These are phyloP conservation scores for Scedosporium minutisporum DNA, from an alignment of 2,329 filamentous ascomycete genomes.

Conservation along the genomic window DNA sequence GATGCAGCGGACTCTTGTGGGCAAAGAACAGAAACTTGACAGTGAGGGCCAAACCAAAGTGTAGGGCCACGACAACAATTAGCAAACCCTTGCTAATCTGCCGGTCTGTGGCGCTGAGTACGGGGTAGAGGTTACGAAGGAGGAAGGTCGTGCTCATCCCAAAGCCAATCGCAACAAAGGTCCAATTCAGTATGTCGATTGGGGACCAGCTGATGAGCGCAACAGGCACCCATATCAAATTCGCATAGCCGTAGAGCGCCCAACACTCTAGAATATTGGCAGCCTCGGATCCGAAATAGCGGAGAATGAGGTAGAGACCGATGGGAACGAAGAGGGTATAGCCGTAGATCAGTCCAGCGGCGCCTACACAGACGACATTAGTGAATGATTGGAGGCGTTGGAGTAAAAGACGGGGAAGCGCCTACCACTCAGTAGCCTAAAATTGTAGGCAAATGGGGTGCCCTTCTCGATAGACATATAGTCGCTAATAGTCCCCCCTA, in stretches of 20 bases:
- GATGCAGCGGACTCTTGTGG: slow-evolving; percentile 49
- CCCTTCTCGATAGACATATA: slow-evolving; percentile 64
- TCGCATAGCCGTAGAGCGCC: slow-evolving; percentile 91
- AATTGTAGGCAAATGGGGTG: slow-evolving; percentile 81
- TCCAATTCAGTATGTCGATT: slow-evolving; percentile 79
- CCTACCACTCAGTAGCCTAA: slow-evolving; percentile 72
- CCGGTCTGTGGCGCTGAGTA: slow-evolving; percentile 83
- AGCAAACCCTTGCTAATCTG: slow-evolving; percentile 85
- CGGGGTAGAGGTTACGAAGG: slow-evolving; percentile 78
- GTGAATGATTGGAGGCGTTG: neutral
- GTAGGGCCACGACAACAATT: slow-evolving; percentile 71
- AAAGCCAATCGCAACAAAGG: slow-evolving; percentile 82
- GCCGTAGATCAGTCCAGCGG: slow-evolving; percentile 87
- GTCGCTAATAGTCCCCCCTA: slow-evolving; percentile 90
- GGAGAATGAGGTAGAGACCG: slow-evolving; percentile 75
- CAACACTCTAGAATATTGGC: slow-evolving; percentile 92
- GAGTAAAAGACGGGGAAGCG: slow-evolving; percentile 7
- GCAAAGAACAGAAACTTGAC: slow-evolving; percentile 98
- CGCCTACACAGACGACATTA: slow-evolving; percentile 38
- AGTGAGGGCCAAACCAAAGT: slow-evolving; percentile 81
- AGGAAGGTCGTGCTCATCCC: slow-evolving; percentile 75
- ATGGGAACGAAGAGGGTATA: slow-evolving; percentile 85
- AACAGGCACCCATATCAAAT: slow-evolving; percentile 94
- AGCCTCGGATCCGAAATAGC: slow-evolving; percentile 90
- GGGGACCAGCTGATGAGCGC: slow-evolving; percentile 86